Evolutionary conservation across 352 stramenopile species (phyloP).

Genomic region (Hyaloperonospora brassicae): DNA sequence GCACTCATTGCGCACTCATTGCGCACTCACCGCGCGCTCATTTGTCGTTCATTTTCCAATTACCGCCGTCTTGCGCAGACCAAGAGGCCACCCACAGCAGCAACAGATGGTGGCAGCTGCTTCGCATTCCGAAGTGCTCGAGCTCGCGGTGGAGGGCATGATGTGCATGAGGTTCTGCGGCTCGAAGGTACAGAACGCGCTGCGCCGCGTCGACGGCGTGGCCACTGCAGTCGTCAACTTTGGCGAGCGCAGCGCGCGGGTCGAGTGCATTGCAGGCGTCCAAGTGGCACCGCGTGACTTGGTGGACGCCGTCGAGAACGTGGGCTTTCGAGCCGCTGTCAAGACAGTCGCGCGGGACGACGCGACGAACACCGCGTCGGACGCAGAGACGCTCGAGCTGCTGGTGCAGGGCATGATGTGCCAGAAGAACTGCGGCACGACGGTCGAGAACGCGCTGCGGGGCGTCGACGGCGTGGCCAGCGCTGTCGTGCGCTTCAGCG

Average conservation of each 20-base stretch:
- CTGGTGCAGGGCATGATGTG: constrained; percentile 92
- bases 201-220: constrained; percentile 63
- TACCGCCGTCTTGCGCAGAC: too few relatives aligned
- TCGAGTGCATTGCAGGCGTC: constrained; percentile 41
- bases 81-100: background rate
- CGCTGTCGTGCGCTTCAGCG: constrained; percentile 68
- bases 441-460: constrained; percentile 54
- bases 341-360: constrained; percentile 10
- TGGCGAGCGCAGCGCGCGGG: constrained; percentile 46
- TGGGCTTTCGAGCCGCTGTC: constrained; percentile 67
- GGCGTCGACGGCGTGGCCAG: constrained; percentile 58
- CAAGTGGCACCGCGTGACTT: constrained; percentile 38
- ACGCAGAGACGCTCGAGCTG: constrained; percentile 35
- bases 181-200: constrained; percentile 74
- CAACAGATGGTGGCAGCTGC: constrained; percentile 11
- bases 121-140: constrained; percentile 6
- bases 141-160: constrained; percentile 88
- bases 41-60: too few relatives aligned
- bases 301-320: constrained; percentile 63
- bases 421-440: constrained; percentile 93
- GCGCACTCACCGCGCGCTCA: too few relatives aligned
- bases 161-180: constrained; percentile 95
- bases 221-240: constrained; percentile 57
- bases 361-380: background rate
- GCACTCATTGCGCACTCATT: too few relatives aligned